A percentile compares a stretch with the other conserved stretches of the same genome.
phyloP scores from a whole-genome alignment of 441 rosid genomes.

The Eutrema salsugineum region DNA sequence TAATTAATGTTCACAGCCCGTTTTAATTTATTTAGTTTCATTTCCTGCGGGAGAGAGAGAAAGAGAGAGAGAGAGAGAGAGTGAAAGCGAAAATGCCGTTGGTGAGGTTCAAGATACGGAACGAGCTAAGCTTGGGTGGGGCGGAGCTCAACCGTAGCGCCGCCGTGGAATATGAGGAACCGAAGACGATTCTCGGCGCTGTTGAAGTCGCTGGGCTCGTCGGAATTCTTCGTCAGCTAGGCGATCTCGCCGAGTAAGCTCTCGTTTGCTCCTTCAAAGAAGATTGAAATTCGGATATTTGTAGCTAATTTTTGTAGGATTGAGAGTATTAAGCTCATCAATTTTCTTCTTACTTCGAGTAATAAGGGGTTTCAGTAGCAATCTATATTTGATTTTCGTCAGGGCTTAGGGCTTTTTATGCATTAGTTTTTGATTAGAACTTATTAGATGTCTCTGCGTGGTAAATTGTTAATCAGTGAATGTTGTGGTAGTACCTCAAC shows the following conservation, averaged over 20 bases:
- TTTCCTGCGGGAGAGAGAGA: conserved; percentile 15
- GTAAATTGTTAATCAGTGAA: background rate
- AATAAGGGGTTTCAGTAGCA: background rate
- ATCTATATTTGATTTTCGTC: background rate
- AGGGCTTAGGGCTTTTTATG: conserved; percentile 12
- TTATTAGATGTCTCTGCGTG: background rate
- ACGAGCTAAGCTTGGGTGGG: conserved; percentile 69
- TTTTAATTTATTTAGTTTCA: background rate
- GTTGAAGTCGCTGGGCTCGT: conserved; percentile 92
- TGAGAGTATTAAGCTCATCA: background rate
- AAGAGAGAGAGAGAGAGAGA: background rate
- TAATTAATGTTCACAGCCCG: background rate
- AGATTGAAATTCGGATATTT: background rate
- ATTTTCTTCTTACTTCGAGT: background rate
- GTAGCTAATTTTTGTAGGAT: background rate
- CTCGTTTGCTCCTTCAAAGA: background rate
- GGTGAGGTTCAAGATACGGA: conserved; percentile 72
- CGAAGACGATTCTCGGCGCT: conserved; percentile 79
- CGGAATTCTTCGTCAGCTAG: conserved; percentile 97
- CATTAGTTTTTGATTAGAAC: background rate
- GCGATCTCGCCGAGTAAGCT: conserved; percentile 97
- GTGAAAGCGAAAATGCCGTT: conserved; percentile 61
- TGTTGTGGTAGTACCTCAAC: background rate
- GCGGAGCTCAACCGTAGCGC: conserved; percentile 55
- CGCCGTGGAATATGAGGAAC: conserved; percentile 63